Conservation (phyloP, 305 asterid species). For the Fraxinus latifolia region DNA sequence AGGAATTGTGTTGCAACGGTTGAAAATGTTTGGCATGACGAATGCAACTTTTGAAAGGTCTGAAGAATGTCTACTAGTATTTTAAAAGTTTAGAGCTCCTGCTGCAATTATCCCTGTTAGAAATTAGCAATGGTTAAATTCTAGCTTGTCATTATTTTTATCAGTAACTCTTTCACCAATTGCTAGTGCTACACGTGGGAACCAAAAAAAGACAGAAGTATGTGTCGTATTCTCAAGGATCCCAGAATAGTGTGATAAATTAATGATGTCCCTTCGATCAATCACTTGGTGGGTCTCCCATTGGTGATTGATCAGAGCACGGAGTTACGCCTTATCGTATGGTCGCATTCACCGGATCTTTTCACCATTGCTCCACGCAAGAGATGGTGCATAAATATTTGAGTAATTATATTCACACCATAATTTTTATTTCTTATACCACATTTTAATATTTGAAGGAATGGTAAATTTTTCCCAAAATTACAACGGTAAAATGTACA, state of each 20-base stretch:
- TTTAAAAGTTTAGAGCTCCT: too few relatives aligned
- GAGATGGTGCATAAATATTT: background rate
- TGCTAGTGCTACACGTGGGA: background rate
- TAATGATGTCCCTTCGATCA: background rate
- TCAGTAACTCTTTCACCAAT: background rate
- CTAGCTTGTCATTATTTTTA: too few relatives aligned
- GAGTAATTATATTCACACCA: too few relatives aligned
- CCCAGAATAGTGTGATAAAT: background rate
- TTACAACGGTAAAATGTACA: background rate
- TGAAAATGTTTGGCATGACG: too few relatives aligned
- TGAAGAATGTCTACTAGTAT: too few relatives aligned
- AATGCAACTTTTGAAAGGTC: too few relatives aligned
- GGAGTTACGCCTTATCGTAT: background rate
- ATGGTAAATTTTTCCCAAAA: background rate
- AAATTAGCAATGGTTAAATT: too few relatives aligned
- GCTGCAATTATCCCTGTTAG: too few relatives aligned
- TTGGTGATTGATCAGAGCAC: conserved; percentile 17
- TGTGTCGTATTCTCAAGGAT: background rate
- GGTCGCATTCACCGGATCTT: background rate
- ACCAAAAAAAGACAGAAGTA: background rate
- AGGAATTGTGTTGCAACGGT: too few relatives aligned
- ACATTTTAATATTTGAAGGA: background rate
- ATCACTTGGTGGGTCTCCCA: conserved; percentile 7
- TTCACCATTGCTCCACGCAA: background rate
- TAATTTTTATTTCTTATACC: too few relatives aligned